Evolutionary conservation across 805 yeast species (phyloP).

Genomic region (Zygosaccharomyces gambellarensis): DNA sequence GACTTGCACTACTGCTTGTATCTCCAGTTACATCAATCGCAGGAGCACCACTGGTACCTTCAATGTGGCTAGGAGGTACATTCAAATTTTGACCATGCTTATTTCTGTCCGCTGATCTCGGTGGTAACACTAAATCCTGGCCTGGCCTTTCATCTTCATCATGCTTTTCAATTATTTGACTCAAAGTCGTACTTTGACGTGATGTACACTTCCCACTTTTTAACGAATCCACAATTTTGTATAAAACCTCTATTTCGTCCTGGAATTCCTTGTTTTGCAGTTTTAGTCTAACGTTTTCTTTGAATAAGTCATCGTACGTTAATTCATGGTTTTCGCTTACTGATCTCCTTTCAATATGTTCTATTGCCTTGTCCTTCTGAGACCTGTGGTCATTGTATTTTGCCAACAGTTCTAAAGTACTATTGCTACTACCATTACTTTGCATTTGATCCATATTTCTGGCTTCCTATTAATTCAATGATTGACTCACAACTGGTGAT

Average conservation of each 20-base stretch:
- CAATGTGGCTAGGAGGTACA: constrained; percentile 4
- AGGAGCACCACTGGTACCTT: constrained; percentile 2
- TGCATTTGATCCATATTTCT: background rate
- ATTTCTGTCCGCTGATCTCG: constrained; percentile 39
- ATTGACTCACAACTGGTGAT: background rate
- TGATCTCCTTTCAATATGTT: constrained; percentile 24
- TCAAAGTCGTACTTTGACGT: constrained; percentile 10
- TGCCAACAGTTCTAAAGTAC: constrained; percentile 27
- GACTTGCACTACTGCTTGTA: background rate
- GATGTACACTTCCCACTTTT: constrained; percentile 8
- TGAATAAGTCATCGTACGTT: constrained; percentile 29
- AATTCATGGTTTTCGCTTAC: constrained; percentile 16
- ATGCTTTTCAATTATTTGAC: constrained; percentile 4
- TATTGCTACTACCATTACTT: constrained; percentile 6
- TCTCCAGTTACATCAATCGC: constrained; percentile 10
- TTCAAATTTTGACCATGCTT: constrained; percentile 19
- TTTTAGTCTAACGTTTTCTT: constrained; percentile 30
- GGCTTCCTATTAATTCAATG: background rate
- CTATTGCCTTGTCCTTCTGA: constrained; percentile 28
- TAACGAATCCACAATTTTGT: constrained; percentile 15
- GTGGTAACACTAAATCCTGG: constrained; percentile 31
- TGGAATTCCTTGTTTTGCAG: constrained; percentile 26
- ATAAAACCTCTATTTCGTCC: constrained; percentile 22
- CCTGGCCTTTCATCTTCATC: constrained; percentile 3
- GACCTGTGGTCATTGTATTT: constrained; percentile 30